A percentile compares a stretch with the other conserved stretches of the same genome.
phyloP scores from a whole-genome alignment of 1,139 yeast genomes.

The Suhomyces choctaworum region DNA sequence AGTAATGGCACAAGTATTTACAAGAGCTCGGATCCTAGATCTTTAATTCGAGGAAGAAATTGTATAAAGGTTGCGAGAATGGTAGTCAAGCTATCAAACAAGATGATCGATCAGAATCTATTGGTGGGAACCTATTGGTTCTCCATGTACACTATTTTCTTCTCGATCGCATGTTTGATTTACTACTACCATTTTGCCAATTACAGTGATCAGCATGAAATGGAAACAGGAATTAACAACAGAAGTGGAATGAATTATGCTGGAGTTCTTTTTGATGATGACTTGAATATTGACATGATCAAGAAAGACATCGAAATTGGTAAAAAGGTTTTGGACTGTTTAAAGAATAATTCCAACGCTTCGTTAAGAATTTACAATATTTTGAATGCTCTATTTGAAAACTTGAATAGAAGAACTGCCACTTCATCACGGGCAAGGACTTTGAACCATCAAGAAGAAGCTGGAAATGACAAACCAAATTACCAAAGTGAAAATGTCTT shows the following conservation, averaged over 20 bases:
- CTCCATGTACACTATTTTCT: slow-evolving; percentile 87
- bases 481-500: slow-evolving; percentile 22
- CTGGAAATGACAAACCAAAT: background rate
- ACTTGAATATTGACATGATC: slow-evolving; percentile 65
- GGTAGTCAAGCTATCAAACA: slow-evolving; percentile 80
- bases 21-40: slow-evolving; percentile 42
- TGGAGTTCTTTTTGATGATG: slow-evolving; percentile 56
- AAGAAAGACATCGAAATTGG: slow-evolving; percentile 81
- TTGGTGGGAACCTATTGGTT: slow-evolving; percentile 92
- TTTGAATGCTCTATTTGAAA: slow-evolving; percentile 78
- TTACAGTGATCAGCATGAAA: slow-evolving; percentile 25
- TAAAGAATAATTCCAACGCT: slow-evolving; percentile 75
- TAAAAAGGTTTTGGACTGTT: slow-evolving; percentile 64
- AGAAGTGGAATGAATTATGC: slow-evolving; percentile 41
- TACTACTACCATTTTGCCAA: slow-evolving; percentile 78
- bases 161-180: slow-evolving; percentile 83
- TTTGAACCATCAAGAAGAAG: background rate
- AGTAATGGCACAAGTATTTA: slow-evolving; percentile 50
- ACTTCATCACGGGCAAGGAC: slow-evolving; percentile 27
- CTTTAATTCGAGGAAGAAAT: slow-evolving; percentile 71
- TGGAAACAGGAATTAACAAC: background rate
- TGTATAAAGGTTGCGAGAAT: slow-evolving; percentile 84
- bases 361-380: slow-evolving; percentile 79
- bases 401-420: slow-evolving; percentile 69
- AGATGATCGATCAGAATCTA: slow-evolving; percentile 71